Percentiles rank a stretch among this genome's conserved stretches.
phyloP scores from a whole-genome alignment of 2,329 filamentous ascomycete species.

The Beauveria scarabaeidicola region DNA sequence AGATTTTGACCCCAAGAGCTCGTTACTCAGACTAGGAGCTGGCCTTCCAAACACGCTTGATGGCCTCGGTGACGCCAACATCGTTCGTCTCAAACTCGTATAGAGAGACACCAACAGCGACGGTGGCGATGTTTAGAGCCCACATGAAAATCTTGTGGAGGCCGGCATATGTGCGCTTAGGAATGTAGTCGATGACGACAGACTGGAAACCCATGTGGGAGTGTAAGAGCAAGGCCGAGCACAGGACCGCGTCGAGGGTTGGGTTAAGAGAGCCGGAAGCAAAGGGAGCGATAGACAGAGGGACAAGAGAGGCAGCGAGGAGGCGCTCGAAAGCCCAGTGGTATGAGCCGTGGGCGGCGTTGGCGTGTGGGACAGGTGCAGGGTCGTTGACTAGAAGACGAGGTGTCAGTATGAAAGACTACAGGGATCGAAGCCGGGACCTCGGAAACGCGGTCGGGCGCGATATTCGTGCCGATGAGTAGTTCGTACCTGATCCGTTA shows the following conservation, averaged over 20 bases:
- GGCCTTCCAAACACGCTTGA: slow-evolving; percentile 85
- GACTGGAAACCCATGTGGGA: slow-evolving; percentile 94
- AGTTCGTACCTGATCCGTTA: slow-evolving; percentile 59
- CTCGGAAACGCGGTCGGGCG: background rate
- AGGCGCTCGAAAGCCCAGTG: slow-evolving; percentile 96
- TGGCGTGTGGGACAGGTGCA: slow-evolving; percentile 60
- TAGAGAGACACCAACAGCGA: slow-evolving; percentile 75
- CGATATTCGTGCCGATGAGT: background rate
- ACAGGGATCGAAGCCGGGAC: background rate
- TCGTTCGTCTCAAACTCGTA: slow-evolving; percentile 99
- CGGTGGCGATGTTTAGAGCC: slow-evolving; percentile 69
- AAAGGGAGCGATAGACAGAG: slow-evolving; percentile 84
- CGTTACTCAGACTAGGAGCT: slow-evolving; percentile 27
- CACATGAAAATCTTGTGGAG: slow-evolving; percentile 62
- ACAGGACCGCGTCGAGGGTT: slow-evolving; percentile 75
- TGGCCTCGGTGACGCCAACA: slow-evolving; percentile 81
- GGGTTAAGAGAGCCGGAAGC: slow-evolving; percentile 88
- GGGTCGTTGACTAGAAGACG: slow-evolving; percentile 69
- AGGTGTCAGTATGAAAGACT: slow-evolving; percentile 3
- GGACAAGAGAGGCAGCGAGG: slow-evolving; percentile 72
- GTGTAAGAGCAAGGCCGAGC: slow-evolving; percentile 77
- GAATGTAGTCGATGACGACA: slow-evolving; percentile 86
- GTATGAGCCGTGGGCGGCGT: slow-evolving; percentile 83
- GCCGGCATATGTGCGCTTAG: slow-evolving; percentile 58
- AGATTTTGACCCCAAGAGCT: too few relatives aligned